phyloP scores from a whole-genome alignment of 148 eudicot species.

The Rhododendron ferrugineum region DNA sequence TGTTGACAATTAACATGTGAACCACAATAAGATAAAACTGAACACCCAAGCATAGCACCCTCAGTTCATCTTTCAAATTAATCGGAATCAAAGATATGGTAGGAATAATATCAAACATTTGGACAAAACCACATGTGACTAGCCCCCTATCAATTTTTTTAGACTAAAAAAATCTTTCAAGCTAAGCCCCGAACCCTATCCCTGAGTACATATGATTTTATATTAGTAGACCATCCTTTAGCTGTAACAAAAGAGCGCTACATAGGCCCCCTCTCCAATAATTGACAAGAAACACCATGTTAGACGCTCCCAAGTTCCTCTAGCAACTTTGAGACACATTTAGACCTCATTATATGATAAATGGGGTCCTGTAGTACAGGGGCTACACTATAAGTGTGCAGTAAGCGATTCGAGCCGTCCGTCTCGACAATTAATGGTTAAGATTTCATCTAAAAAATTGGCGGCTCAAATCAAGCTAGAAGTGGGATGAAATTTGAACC shows the following conservation, averaged over 20 bases:
- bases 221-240: neutral
- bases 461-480: too few relatives aligned
- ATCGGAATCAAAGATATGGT: neutral
- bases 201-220: neutral
- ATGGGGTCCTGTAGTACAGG: too few relatives aligned
- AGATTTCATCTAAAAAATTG: too few relatives aligned
- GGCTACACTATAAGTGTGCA: too few relatives aligned
- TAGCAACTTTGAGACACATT: neutral
- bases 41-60: neutral
- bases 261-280: neutral
- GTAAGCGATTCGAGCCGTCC: too few relatives aligned
- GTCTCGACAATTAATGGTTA: neutral
- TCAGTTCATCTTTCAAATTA: neutral
- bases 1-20: neutral
- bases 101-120: constrained; percentile 2
- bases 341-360: neutral
- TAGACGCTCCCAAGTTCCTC: neutral
- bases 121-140: constrained; percentile 2
- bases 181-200: neutral
- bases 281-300: neutral
- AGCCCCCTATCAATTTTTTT: neutral
- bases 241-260: neutral
- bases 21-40: neutral
- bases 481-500: too few relatives aligned
- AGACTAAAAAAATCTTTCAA: neutral